A percentile compares a stretch with the other conserved stretches of the same genome.
Conservation (phyloP, 495 filamentous ascomycete genomes). For the Aspergillus cavernicola region DNA sequence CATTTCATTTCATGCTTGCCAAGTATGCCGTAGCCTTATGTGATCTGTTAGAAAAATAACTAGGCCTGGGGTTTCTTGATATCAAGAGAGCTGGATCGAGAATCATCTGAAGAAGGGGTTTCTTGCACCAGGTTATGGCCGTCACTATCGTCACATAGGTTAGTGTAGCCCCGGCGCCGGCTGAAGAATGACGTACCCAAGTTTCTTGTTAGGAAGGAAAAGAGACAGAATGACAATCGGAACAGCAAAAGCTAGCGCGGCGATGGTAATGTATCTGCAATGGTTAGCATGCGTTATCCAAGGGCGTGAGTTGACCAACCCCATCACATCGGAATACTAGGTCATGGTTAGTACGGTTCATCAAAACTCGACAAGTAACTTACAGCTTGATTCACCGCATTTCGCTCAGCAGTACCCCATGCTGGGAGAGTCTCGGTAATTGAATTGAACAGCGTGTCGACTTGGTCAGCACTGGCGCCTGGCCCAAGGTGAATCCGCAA, state of each 20-base stretch:
- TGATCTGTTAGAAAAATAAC: too few relatives aligned
- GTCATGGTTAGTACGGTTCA: conserved; percentile 7
- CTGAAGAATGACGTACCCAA: conserved; percentile 29
- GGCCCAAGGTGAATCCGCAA: conserved; percentile 30
- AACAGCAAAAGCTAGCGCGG: conserved; percentile 37
- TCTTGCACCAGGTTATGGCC: conserved; percentile 33
- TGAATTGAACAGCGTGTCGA: conserved; percentile 39
- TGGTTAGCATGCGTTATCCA: neutral
- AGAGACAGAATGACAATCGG: conserved; percentile 34
- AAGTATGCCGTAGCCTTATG: too few relatives aligned
- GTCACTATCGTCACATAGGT: conserved; percentile 11
- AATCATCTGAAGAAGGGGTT: neutral
- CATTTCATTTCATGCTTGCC: conserved; percentile 2
- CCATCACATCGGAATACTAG: conserved; percentile 46
- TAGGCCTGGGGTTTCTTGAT: neutral
- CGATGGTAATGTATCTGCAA: conserved; percentile 39
- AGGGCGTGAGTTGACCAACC: conserved; percentile 7
- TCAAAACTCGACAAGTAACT: conserved; percentile 6
- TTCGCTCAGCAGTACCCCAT: conserved; percentile 40
- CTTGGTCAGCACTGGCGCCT: conserved; percentile 16
- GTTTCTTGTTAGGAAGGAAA: conserved; percentile 41
- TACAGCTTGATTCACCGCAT: conserved; percentile 40
- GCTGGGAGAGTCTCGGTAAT: conserved; percentile 37
- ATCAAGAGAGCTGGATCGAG: neutral
- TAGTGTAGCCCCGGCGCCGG: neutral